Percentiles rank a stretch among this genome's conserved stretches.
Evolutionary conservation across 2,329 filamentous ascomycete species (phyloP).

Genomic region (Pseudogymnoascus sp.): DNA sequence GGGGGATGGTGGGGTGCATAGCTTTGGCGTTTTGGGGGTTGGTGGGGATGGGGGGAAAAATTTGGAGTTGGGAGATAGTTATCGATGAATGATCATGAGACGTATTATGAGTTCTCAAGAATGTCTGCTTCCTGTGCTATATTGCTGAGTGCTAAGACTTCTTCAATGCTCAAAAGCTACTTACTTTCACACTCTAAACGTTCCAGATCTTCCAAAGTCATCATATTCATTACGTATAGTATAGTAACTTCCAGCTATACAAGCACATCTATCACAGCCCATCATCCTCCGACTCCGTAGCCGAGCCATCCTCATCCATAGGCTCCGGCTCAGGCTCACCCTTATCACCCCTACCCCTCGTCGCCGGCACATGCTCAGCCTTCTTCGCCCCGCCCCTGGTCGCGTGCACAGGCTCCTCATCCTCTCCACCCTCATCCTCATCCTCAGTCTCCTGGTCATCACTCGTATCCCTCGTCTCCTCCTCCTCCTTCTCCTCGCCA

Average conservation of each 20-base stretch:
- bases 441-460: conserved; percentile 12
- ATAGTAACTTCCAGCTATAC: background rate
- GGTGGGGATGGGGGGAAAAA: background rate
- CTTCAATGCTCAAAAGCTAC: background rate
- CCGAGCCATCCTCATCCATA: conserved; percentile 19
- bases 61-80: background rate
- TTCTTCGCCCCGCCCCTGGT: background rate
- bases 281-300: conserved; percentile 27
- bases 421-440: conserved; percentile 1
- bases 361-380: background rate
- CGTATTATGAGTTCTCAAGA: background rate
- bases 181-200: background rate
- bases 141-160: background rate
- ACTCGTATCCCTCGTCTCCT: conserved; percentile 17
- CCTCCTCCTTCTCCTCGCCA: conserved; percentile 14
- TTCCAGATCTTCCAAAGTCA: background rate
- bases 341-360: background rate
- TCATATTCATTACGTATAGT: background rate
- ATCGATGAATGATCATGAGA: background rate
- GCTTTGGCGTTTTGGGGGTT: background rate
- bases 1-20: background rate
- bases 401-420: background rate
- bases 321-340: background rate
- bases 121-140: background rate
- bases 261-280: conserved; percentile 18